These are phyloP conservation scores for Monosporascus sp. DNA, from an alignment of 2,329 filamentous ascomycete species.

Conservation along the genomic window DNA sequence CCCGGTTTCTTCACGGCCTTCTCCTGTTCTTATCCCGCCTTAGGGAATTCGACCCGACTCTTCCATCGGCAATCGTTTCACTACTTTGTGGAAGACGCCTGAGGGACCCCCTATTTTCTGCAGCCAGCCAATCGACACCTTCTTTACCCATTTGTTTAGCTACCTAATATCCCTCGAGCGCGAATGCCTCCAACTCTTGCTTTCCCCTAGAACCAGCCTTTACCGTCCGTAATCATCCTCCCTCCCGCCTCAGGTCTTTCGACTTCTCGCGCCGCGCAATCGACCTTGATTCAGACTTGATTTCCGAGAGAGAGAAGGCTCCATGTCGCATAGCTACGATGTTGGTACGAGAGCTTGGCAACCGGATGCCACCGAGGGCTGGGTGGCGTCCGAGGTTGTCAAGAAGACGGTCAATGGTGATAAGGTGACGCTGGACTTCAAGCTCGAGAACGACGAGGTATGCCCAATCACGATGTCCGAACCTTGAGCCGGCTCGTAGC, in stretches of 20 bases:
- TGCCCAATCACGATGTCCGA: neutral
- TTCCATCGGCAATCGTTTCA: neutral
- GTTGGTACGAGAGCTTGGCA: slow-evolving; percentile 97
- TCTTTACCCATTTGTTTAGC: slow-evolving; percentile 14
- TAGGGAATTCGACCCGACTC: neutral
- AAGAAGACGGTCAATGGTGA: slow-evolving; percentile 79
- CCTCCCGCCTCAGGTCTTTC: slow-evolving; percentile 4
- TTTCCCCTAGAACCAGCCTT: slow-evolving; percentile 13
- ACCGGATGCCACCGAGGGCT: slow-evolving; percentile 91
- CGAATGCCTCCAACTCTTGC: slow-evolving; percentile 25
- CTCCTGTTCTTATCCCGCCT: neutral
- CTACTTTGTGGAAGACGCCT: neutral
- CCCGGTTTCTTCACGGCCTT: too few relatives aligned
- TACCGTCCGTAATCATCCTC: slow-evolving; percentile 8
- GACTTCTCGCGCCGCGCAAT: slow-evolving; percentile 4
- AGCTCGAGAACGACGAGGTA: slow-evolving; percentile 91
- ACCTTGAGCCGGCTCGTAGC: slow-evolving; percentile 8
- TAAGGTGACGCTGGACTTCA: slow-evolving; percentile 83
- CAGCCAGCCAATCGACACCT: slow-evolving; percentile 13
- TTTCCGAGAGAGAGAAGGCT: slow-evolving; percentile 15
- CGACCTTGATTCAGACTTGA: neutral
- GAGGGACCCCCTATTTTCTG: slow-evolving; percentile 10
- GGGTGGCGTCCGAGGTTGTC: slow-evolving; percentile 92
- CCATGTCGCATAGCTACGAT: slow-evolving; percentile 93
- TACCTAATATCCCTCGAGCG: slow-evolving; percentile 8